Conservation (phyloP, 2,329 filamentous ascomycete genomes). For the Aspergillus sp. region DNA sequence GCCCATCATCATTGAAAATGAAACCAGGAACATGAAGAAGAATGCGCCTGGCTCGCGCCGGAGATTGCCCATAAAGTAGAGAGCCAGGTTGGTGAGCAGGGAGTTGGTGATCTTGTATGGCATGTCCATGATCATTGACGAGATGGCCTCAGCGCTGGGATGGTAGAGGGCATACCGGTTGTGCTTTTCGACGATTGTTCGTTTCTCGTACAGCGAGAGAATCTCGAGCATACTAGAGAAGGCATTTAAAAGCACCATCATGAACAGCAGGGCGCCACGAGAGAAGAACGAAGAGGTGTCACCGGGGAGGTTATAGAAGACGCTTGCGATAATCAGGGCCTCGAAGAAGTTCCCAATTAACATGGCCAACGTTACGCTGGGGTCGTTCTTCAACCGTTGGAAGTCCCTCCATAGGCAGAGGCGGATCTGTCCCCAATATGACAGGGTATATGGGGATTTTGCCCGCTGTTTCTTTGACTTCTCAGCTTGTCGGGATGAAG, state of each 20-base stretch:
- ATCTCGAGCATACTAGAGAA: conserved; percentile 11
- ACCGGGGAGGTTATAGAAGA: background rate
- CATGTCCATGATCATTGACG: conserved; percentile 25
- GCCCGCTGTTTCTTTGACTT: background rate
- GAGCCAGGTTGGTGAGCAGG: conserved; percentile 63
- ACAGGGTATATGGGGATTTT: conserved; percentile 1
- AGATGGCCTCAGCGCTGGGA: conserved; percentile 12
- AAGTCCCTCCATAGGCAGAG: background rate
- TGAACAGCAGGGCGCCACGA: background rate
- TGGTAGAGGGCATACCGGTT: conserved; percentile 21
- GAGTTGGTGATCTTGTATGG: conserved; percentile 1
- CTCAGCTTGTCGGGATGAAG: background rate
- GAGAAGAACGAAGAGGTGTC: conserved; percentile 1
- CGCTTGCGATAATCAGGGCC: background rate
- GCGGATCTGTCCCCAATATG: conserved; percentile 4
- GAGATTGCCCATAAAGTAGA: conserved; percentile 85
- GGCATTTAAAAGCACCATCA: conserved; percentile 1
- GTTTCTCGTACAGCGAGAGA: conserved; percentile 18
- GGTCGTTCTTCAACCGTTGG: conserved; percentile 1
- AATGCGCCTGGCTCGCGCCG: conserved; percentile 70
- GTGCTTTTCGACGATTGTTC: conserved; percentile 21
- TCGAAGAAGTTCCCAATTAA: conserved; percentile 2
- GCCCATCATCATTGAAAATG: conserved; percentile 48
- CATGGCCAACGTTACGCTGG: conserved; percentile 2
- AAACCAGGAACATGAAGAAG: conserved; percentile 80